phyloP scores from a whole-genome alignment of 306 rosid species.

The Carpinus fangiana region DNA sequence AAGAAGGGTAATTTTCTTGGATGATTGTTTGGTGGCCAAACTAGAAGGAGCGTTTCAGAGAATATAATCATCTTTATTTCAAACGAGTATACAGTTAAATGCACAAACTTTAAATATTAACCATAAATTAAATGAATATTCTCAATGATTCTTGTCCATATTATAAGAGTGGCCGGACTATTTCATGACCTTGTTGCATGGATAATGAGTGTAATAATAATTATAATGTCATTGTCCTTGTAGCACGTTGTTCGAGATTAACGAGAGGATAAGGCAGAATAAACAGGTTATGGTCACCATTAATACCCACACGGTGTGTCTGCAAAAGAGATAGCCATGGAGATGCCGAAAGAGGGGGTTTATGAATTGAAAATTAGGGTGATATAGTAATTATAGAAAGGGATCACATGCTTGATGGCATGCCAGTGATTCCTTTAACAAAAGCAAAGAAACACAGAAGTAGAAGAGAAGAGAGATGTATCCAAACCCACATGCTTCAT shows the following conservation, averaged over 20 bases:
- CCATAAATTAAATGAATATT: too few species aligned
- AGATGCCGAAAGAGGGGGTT: background rate
- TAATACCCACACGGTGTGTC: constrained; percentile 29
- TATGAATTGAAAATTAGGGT: constrained; percentile 34
- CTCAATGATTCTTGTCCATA: too few species aligned
- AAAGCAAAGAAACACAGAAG: constrained; percentile 43
- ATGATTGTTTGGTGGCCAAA: too few species aligned
- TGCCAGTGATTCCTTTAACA: constrained; percentile 67
- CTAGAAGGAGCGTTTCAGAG: too few species aligned
- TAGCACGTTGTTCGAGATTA: constrained; percentile 36
- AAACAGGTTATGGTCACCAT: constrained; percentile 29
- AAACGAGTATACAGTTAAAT: too few species aligned
- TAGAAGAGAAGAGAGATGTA: constrained; percentile 41
- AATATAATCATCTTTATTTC: too few species aligned
- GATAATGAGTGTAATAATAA: background rate
- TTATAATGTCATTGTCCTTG: constrained; percentile 37
- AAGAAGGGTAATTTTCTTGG: too few species aligned
- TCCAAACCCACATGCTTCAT: constrained; percentile 71
- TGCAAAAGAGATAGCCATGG: constrained; percentile 14
- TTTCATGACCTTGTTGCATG: too few species aligned
- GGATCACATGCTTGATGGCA: constrained; percentile 75
- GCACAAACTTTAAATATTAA: too few species aligned
- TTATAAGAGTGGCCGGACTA: too few species aligned
- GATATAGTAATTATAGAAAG: constrained; percentile 49
- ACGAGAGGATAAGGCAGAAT: constrained; percentile 38